A percentile compares a stretch with the other conserved stretches of the same genome.
These are phyloP conservation scores for Leccinum boreale DNA, from an alignment of 768 basidiomycete genomes.

Conservation along the genomic window DNA sequence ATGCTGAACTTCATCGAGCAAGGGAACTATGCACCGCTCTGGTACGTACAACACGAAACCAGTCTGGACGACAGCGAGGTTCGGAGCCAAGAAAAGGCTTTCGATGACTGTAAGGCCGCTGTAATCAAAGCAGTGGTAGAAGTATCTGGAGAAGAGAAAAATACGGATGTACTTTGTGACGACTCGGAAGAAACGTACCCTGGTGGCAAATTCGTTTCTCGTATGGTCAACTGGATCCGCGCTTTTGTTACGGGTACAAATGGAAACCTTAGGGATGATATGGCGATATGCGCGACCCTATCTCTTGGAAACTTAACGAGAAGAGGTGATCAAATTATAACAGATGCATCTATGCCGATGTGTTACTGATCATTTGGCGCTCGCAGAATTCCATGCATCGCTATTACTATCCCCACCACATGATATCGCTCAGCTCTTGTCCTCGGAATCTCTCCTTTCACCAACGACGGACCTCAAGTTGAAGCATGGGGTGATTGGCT, in stretches of 20 bases:
- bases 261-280: slow-evolving; percentile 56
- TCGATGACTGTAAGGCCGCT: slow-evolving; percentile 82
- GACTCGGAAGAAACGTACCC: slow-evolving; percentile 51
- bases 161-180: slow-evolving; percentile 76
- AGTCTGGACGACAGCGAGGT: slow-evolving; percentile 39
- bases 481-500: slow-evolving; percentile 84
- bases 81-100: slow-evolving; percentile 65
- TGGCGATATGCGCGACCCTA: slow-evolving; percentile 80
- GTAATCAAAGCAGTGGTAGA: slow-evolving; percentile 85
- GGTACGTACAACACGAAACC: slow-evolving; percentile 43
- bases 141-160: slow-evolving; percentile 77
- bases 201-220: slow-evolving; percentile 68
- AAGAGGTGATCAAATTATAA: slow-evolving; percentile 48
- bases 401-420: slow-evolving; percentile 65
- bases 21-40: slow-evolving; percentile 64
- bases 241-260: slow-evolving; percentile 41
- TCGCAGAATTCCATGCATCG: slow-evolving; percentile 53
- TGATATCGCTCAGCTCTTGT: slow-evolving; percentile 58
- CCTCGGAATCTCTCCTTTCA: slow-evolving; percentile 54
- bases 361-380: slow-evolving; percentile 7
- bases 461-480: slow-evolving; percentile 68
- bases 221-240: slow-evolving; percentile 76
- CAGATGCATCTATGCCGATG: background rate
- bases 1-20: slow-evolving; percentile 75
- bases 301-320: slow-evolving; percentile 79